Conservation (phyloP, 805 yeast genomes). For the Hyphopichia homilentoma region DNA sequence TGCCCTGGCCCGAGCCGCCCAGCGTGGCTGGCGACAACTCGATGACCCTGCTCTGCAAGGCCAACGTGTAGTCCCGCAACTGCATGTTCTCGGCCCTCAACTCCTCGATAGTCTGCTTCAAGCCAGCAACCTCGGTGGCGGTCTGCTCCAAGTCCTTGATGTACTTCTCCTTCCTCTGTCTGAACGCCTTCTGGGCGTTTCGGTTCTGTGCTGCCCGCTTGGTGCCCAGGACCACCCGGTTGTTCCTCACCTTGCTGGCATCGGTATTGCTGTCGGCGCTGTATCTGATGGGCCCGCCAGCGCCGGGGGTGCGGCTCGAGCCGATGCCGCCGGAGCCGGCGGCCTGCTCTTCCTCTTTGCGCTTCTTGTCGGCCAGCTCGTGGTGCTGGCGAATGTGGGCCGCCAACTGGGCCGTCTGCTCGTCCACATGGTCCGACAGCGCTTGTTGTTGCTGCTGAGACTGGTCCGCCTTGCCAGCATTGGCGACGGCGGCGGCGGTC, state of each 20-base stretch:
- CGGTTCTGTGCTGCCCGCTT: slow-evolving; percentile 92
- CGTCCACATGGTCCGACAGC: background rate
- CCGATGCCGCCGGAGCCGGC: slow-evolving; percentile 1
- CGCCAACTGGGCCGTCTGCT: slow-evolving; percentile 1
- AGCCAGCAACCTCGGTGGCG: slow-evolving; percentile 58
- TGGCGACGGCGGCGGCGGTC: slow-evolving; percentile 18
- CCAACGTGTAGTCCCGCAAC: slow-evolving; percentile 68
- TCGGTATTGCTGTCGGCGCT: background rate
- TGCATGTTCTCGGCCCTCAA: slow-evolving; percentile 67
- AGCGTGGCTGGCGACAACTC: slow-evolving; percentile 32
- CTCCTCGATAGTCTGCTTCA: slow-evolving; percentile 63
- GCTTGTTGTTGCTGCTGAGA: background rate
- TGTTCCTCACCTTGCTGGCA: background rate
- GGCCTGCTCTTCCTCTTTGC: slow-evolving; percentile 9
- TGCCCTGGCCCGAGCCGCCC: slow-evolving; percentile 10
- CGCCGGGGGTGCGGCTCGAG: background rate
- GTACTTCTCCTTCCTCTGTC: slow-evolving; percentile 78
- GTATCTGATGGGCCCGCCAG: slow-evolving; percentile 1
- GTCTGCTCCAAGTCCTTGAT: slow-evolving; percentile 75
- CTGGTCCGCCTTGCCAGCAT: background rate
- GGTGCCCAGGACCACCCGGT: slow-evolving; percentile 49
- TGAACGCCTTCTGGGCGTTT: slow-evolving; percentile 86
- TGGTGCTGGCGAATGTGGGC: slow-evolving; percentile 10
- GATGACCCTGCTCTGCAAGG: slow-evolving; percentile 63
- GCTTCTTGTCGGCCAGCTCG: slow-evolving; percentile 4